Evolutionary conservation across 108 stramenopile genomes (phyloP).

Genomic region (Cylindrotheca closterium): DNA sequence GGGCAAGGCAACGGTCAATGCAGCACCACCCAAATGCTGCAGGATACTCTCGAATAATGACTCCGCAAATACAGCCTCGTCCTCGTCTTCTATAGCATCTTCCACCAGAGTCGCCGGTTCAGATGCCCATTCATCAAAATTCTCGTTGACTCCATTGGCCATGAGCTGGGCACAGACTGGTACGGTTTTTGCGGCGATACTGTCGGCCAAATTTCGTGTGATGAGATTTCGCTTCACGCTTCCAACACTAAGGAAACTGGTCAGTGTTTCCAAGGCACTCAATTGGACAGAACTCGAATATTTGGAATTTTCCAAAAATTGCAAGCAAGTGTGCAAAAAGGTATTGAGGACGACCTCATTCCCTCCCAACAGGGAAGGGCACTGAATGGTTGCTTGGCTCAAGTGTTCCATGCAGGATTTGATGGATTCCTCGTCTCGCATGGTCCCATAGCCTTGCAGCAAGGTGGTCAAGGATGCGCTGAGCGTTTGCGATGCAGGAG

Average conservation of each 20-base stretch:
- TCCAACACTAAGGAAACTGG: constrained; percentile 45
- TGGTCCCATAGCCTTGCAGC: too few species aligned
- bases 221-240: constrained; percentile 43
- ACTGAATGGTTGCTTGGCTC: constrained; percentile 23
- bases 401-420: constrained; percentile 30
- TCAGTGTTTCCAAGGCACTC: constrained; percentile 51
- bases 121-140: constrained; percentile 46
- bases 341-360: constrained; percentile 32
- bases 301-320: constrained; percentile 16
- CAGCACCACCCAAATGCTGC: constrained; percentile 44
- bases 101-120: constrained; percentile 52
- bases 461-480: not conserved
- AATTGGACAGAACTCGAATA: constrained; percentile 22
- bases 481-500: constrained; percentile 21
- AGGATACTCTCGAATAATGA: constrained; percentile 56
- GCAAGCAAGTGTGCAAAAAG: constrained; percentile 43
- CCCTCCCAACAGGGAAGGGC: constrained; percentile 60
- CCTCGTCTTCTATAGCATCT: constrained; percentile 42
- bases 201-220: constrained; percentile 13
- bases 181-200: constrained; percentile 8
- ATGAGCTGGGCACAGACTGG: constrained; percentile 29
- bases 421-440: not conserved
- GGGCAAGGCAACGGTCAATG: constrained; percentile 49
- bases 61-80: constrained; percentile 51
- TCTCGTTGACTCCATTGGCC: constrained; percentile 38